A percentile compares a stretch with the other conserved stretches of the same genome.
These are phyloP conservation scores for Aspergillus brunneoviolaceus DNA, from an alignment of 2,329 filamentous ascomycete genomes.

Conservation along the genomic window DNA sequence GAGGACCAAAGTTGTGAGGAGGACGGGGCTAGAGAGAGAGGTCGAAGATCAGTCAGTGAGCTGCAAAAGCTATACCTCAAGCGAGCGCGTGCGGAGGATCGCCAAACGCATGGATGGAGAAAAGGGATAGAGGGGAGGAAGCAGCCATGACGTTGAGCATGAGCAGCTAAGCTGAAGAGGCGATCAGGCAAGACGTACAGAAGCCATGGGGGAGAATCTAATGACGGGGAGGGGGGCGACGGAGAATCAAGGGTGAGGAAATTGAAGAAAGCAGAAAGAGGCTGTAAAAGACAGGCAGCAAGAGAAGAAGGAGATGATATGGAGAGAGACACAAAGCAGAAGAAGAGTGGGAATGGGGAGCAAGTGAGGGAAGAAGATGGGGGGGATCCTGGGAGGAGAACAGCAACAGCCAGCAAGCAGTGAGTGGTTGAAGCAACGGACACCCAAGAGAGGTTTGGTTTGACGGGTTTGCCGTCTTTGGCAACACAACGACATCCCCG, in stretches of 20 bases:
- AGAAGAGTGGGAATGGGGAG: neutral
- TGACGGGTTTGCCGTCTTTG: neutral
- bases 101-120: conserved; percentile 12
- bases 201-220: conserved; percentile 43
- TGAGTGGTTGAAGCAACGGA: conserved; percentile 11
- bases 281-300: conserved; percentile 4
- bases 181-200: conserved; percentile 40
- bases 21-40: conserved; percentile 40
- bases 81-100: conserved; percentile 7
- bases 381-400: conserved; percentile 13
- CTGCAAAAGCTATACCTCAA: neutral
- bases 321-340: neutral
- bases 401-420: conserved; percentile 22
- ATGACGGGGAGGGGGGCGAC: neutral
- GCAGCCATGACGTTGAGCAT: conserved; percentile 20
- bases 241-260: conserved; percentile 12
- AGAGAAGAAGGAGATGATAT: conserved; percentile 10
- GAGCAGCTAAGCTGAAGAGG: conserved; percentile 17
- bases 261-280: neutral
- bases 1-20: conserved; percentile 43
- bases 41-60: conserved; percentile 23
- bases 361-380: conserved; percentile 15
- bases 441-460: conserved; percentile 10
- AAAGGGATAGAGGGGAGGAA: neutral
- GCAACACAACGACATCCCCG: conserved; percentile 6